Evolutionary conservation across 371 early-diverging fungal species (phyloP), one percentile per base, ranked within the genome.

Genomic region (Thermomucor indicae-seudaticae): DNA sequence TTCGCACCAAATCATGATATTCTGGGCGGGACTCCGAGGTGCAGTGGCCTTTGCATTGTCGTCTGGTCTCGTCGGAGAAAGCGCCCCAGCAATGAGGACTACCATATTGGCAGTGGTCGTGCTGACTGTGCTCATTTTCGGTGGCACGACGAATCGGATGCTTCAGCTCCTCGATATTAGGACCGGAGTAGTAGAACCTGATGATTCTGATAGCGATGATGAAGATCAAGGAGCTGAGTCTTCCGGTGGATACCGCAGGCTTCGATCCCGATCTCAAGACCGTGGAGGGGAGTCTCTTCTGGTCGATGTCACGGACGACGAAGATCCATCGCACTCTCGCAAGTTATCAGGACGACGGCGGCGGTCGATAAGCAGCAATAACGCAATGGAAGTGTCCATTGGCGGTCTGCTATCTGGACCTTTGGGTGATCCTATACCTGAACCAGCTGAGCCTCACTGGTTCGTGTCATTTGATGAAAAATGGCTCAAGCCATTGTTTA

Each of bases 31-130:
- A 1, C 74, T 97, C 11, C 89, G 97, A 28, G 97, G 97, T 2
- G 96, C 97, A 16, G 92, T 97, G 12, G 92, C 96, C 0, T 95
- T 95, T 75, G 97, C 96, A 0, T 72, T 97, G 32, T 86, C 93
- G 3, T 91, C 90, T 46, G 88, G 89, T 51, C 70, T 95, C 6
- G 75, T 79, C 2, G 91, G 89, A 14, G 69, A 77, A 7, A 76
- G 76, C 51, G 81, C 82, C 28, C 64, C 80, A 6, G 83, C 84
- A 17, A 81, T 92, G 68, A 85, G 89, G 16, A 90, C 93, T 0
- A 95, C 93, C 0, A 92, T 93, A 20, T 67, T 96, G 40, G 86
- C 92, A 3, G 91, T 94, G 3, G 94, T 94, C 2, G 94, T 94
- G 10, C 61, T 94, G 6, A 90, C 90, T 16, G 89, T 96, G 16